Base-by-base conservation (phyloP, 139 green algal genomes). In the Chloropicon primus region DNA sequence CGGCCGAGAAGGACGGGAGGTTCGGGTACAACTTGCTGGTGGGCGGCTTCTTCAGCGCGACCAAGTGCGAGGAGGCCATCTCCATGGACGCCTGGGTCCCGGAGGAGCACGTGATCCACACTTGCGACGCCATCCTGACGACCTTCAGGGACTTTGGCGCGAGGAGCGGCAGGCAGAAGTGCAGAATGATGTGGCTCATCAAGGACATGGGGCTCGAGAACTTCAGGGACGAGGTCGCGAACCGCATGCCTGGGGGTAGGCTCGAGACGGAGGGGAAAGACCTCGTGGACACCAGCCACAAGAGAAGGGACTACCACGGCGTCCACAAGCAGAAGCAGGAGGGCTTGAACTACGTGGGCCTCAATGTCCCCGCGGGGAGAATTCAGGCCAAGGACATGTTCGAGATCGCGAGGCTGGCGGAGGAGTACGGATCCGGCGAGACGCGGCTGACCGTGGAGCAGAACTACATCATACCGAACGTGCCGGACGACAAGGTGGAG, bases 111-210 rank as follows among this genome's bases (percentile, higher is more conserved):
- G 72, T 84, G 22, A 79, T 85, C 25, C 53, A 81, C 21, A 24
- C 80, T 10, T 79, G 74, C 76, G 41, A 79, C 21, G 80, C 85
- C 24, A 54, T 88, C 21, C 81, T 88, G 17, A 80, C 72, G 22
- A 79, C 78, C 25, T 87, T 87, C 81, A 87, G 95, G 75, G 95
- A 99, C 84, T 81, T 94, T 73, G 94, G 95, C 24, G 79, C 82
- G 0, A 88, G 95, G 25, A 85, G 76, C 0, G 90, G 96, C 86
- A 88, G 95, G 21, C 90, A 97, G 81, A 96, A 98, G 85, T 86
- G 90, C 0, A 88, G 95, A 1, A 86, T 99, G 73, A 98, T 99
- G 87, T 99, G 89, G 88, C 84, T 97, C 78, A 88, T 99, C 27
- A 94, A 99, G 78, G 85, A 88, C 24, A 80, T 89, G 81, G 85